phyloP scores from a whole-genome alignment of 345 rosid genomes.

The Eucalyptus cloeziana region DNA sequence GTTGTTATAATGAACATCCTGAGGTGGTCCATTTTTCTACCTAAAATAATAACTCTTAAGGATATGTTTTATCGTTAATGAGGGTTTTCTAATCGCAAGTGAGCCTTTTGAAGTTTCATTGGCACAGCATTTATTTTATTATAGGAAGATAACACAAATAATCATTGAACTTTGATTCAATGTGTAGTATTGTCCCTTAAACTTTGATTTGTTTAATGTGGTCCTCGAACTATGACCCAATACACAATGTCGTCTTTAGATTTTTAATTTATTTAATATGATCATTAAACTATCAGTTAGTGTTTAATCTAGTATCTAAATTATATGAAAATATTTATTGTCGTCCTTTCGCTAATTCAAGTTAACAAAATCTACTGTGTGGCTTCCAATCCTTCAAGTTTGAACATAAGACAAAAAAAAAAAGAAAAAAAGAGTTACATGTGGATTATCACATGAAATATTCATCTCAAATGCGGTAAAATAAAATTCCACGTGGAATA shows the following conservation, averaged over 20 bases:
- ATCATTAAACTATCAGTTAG: fast-evolving
- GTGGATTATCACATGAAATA: background rate
- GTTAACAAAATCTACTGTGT: background rate
- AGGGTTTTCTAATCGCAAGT: background rate
- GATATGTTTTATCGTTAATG: background rate
- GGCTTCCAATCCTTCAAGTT: background rate
- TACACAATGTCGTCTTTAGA: fast-evolving
- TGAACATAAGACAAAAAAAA: fast-evolving
- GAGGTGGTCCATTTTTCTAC: background rate
- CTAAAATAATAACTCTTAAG: background rate
- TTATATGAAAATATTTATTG: fast-evolving
- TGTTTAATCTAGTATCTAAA: background rate
- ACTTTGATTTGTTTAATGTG: fast-evolving
- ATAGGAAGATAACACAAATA: background rate
- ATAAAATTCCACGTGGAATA: background rate
- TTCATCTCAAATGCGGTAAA: background rate
- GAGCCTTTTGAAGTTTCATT: background rate
- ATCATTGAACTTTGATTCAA: background rate
- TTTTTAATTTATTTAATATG: background rate
- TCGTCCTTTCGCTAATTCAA: fast-evolving
- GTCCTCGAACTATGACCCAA: fast-evolving
- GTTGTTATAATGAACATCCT: background rate
- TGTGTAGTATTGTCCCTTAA: background rate
- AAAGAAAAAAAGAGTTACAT: fast-evolving
- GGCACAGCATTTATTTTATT: background rate